These are phyloP conservation scores for Ganoderma resinaceum DNA, from an alignment of 1,284 basidiomycete genomes.

Conservation along the genomic window DNA sequence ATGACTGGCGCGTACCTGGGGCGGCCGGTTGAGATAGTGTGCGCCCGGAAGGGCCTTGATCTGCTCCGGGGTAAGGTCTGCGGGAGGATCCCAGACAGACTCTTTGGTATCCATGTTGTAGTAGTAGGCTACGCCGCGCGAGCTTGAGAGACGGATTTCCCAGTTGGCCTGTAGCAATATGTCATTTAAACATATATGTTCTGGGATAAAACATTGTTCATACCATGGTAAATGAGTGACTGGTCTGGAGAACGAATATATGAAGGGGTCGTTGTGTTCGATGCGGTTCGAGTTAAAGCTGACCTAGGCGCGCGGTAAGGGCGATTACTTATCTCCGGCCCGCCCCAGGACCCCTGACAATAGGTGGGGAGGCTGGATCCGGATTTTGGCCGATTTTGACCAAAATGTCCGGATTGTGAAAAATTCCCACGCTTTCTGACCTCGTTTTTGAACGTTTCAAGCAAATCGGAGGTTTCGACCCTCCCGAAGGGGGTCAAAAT, in stretches of 20 bases:
- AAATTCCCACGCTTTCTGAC: too few species aligned
- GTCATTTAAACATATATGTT: not conserved
- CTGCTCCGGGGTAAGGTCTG: conserved; percentile 68
- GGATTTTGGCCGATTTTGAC: too few species aligned
- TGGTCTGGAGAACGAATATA: not conserved
- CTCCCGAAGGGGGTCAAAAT: too few species aligned
- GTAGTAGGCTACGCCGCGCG: conserved; percentile 87
- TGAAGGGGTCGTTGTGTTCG: not conserved
- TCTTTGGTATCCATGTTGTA: conserved; percentile 77
- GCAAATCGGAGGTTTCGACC: too few species aligned
- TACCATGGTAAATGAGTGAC: not conserved
- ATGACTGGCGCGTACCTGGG: conserved; percentile 92
- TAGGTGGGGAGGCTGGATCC: too few species aligned
- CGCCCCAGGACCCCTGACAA: too few species aligned
- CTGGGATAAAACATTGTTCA: not conserved
- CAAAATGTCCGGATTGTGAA: too few species aligned
- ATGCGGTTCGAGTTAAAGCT: not conserved
- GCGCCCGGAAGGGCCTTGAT: conserved; percentile 76
- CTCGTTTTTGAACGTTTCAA: too few species aligned
- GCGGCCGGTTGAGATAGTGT: conserved; percentile 47
- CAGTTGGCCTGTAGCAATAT: conserved; percentile 45
- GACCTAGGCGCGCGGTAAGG: conserved; percentile 13
- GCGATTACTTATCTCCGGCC: not conserved
- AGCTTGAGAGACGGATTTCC: conserved; percentile 88
- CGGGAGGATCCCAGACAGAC: conserved; percentile 88